Percentiles rank a stretch among this genome's conserved stretches.
These are phyloP conservation scores for Datisca glomerata DNA, from an alignment of 306 rosid genomes.

Conservation along the genomic window DNA sequence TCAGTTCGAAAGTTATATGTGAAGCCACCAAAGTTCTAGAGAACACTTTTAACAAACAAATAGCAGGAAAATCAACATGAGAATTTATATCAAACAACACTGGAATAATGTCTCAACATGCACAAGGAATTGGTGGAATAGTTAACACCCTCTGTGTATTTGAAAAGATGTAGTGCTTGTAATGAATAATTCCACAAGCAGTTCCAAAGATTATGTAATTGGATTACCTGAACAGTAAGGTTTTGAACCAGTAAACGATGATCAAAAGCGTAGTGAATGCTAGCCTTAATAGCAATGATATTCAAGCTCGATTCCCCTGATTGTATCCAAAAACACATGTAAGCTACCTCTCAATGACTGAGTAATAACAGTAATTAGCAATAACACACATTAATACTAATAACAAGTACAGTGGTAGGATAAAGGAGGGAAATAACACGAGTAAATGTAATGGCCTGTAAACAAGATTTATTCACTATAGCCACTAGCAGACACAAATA, in stretches of 20 bases:
- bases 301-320: conserved; percentile 70
- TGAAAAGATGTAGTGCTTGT: no score
- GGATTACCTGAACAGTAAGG: conserved; percentile 66
- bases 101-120: no score
- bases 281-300: conserved; percentile 70
- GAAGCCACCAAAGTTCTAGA: no score
- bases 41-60: no score
- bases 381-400: neutral
- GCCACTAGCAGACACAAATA: conserved; percentile 1
- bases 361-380: neutral
- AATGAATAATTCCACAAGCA: no score
- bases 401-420: neutral
- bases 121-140: no score
- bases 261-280: conserved; percentile 74
- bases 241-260: conserved; percentile 71
- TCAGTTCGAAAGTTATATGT: no score
- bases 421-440: neutral
- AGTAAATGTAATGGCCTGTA: no score
- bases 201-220: no score
- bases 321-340: conserved; percentile 23
- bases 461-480: neutral
- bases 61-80: no score
- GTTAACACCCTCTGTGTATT: no score
- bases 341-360: conserved; percentile 6
- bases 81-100: no score